Percentiles rank a stretch among this genome's conserved stretches.
Evolutionary conservation across 139 green algal species (phyloP).

Genomic region (Raphidocelis subcapitata): DNA sequence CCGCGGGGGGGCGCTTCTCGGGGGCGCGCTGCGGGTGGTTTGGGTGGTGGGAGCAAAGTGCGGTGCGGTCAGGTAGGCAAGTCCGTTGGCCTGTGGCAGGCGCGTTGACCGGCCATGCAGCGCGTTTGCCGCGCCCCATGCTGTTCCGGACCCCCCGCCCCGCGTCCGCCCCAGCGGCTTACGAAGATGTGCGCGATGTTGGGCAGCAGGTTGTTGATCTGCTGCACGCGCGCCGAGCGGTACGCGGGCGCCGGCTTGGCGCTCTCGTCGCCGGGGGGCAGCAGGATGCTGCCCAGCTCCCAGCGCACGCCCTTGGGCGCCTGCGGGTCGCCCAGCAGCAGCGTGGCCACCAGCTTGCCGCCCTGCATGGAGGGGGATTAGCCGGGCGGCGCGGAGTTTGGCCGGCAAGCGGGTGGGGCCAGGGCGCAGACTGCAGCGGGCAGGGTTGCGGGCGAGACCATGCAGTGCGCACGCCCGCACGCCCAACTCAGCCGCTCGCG

Average conservation of each 20-base stretch:
- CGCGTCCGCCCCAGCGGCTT: neutral
- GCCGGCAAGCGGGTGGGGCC: neutral
- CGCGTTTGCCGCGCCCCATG: too few relatives aligned
- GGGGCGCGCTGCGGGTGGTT: conserved; percentile 30
- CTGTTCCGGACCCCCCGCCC: too few relatives aligned
- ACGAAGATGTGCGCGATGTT: conserved; percentile 50
- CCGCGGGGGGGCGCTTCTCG: conserved; percentile 33
- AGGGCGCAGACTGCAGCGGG: neutral
- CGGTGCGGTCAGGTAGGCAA: too few relatives aligned
- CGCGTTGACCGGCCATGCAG: neutral
- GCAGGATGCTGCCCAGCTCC: conserved; percentile 28
- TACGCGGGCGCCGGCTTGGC: conserved; percentile 14
- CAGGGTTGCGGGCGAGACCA: neutral
- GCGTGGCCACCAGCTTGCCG: conserved; percentile 32
- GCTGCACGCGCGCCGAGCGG: conserved; percentile 30
- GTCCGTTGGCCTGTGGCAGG: neutral
- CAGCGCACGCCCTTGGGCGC: conserved; percentile 15
- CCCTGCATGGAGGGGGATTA: conserved; percentile 31
- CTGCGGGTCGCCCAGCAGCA: conserved; percentile 43
- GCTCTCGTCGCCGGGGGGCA: conserved; percentile 20
- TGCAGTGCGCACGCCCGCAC: too few relatives aligned
- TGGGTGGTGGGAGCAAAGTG: neutral
- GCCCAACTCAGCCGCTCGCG: too few relatives aligned
- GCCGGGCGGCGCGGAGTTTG: neutral
- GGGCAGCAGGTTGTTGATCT: conserved; percentile 38